These are phyloP conservation scores for Mycena leptocephala DNA, from an alignment of 768 basidiomycete genomes.

Conservation along the genomic window DNA sequence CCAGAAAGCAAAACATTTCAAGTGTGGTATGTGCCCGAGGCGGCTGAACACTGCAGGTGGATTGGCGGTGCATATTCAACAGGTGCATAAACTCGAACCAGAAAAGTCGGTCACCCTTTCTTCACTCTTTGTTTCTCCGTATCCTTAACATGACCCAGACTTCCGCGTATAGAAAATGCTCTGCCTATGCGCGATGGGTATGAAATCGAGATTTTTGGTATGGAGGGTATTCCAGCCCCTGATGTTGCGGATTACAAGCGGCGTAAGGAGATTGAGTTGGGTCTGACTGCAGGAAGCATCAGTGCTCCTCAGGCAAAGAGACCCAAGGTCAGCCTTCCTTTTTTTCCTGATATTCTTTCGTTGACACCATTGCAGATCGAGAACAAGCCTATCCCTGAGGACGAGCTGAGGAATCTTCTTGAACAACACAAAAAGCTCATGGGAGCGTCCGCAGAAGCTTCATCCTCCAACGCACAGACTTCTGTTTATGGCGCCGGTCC, in stretches of 20 bases:
- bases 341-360: background rate
- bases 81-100: constrained; percentile 99
- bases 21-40: constrained; percentile 96
- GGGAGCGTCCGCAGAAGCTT: constrained; percentile 69
- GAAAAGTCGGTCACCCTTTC: constrained; percentile 75
- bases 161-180: constrained; percentile 96
- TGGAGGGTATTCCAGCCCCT: constrained; percentile 97
- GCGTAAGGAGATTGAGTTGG: constrained; percentile 94
- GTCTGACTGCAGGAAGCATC: constrained; percentile 86
- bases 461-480: constrained; percentile 53
- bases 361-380: constrained; percentile 57
- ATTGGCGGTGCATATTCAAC: constrained; percentile 97
- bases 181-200: constrained; percentile 97
- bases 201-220: constrained; percentile 99
- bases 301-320: constrained; percentile 87
- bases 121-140: background rate
- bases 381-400: constrained; percentile 84
- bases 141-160: constrained; percentile 52
- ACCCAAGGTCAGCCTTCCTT: constrained; percentile 61
- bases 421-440: constrained; percentile 94
- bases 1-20: constrained; percentile 99
- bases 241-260: constrained; percentile 97
- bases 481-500: constrained; percentile 84
- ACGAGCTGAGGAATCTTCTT: constrained; percentile 88
- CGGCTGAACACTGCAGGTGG: constrained; percentile 98